Conservation (phyloP, 768 basidiomycete species). For the Chiua virens region DNA sequence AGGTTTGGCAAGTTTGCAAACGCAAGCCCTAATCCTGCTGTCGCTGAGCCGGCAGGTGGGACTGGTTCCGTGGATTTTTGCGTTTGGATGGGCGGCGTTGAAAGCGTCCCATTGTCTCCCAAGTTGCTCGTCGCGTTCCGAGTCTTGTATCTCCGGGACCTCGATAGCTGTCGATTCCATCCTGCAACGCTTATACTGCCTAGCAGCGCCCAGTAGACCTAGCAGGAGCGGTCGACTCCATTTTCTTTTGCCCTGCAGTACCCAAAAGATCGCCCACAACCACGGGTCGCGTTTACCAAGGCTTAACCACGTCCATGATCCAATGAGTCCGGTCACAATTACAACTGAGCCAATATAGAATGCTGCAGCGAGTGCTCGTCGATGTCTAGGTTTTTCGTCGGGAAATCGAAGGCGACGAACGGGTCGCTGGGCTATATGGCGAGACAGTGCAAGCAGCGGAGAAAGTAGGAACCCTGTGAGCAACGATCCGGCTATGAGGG, state of each 20-base stretch:
- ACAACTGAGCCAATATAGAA: slow-evolving; percentile 79
- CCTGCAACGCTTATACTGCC: slow-evolving; percentile 87
- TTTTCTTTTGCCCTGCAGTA: slow-evolving; percentile 69
- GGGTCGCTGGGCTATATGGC: slow-evolving; percentile 87
- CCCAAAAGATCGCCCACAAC: slow-evolving; percentile 79
- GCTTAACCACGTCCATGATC: slow-evolving; percentile 91
- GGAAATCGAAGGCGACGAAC: slow-evolving; percentile 79
- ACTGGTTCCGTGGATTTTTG: slow-evolving; percentile 20
- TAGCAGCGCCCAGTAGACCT: slow-evolving; percentile 80
- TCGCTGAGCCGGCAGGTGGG: slow-evolving; percentile 10
- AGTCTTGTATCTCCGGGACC: slow-evolving; percentile 67
- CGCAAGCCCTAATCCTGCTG: slow-evolving; percentile 33
- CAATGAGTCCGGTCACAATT: slow-evolving; percentile 81
- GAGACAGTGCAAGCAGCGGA: slow-evolving; percentile 86
- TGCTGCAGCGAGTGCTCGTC: slow-evolving; percentile 78
- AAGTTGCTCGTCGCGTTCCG: slow-evolving; percentile 36
- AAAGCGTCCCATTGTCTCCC: slow-evolving; percentile 36
- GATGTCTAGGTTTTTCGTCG: slow-evolving; percentile 78
- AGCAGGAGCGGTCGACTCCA: slow-evolving; percentile 82
- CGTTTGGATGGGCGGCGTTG: slow-evolving; percentile 24
- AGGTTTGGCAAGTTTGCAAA: slow-evolving; percentile 52
- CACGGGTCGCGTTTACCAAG: slow-evolving; percentile 82
- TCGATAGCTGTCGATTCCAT: slow-evolving; percentile 88
- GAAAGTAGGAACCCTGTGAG: slow-evolving; percentile 94
- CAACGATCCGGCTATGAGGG: slow-evolving; percentile 89